Evolutionary conservation across 192 early-diverging fungal genomes (phyloP), one percentile per base, ranked within the genome.

Genomic region (Coemansia sp.): DNA sequence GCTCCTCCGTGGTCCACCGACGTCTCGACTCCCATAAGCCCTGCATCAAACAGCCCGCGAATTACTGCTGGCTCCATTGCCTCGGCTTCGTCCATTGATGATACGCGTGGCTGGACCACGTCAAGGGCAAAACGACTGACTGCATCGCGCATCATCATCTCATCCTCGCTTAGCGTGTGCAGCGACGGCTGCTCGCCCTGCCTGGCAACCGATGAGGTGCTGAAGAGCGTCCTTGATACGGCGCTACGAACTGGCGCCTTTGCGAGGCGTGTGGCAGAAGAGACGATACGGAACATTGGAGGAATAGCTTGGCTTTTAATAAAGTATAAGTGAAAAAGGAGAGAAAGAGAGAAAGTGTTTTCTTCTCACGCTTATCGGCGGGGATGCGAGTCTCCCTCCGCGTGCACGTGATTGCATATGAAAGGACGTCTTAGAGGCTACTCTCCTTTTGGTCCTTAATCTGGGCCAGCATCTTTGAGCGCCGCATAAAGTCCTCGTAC

Each of bases 11-110:
- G 83, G 19, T 95, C 90, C 18, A 78, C 55, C 0, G 87, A 81
- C 2, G 92, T 91, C 72, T 98, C 95, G 63, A 98, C 84, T 40
- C 91, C 94, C 95, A 98, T 98, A 39, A 98, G 79, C 74, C 93
- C 95, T 65, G 90, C 85, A 21, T 97, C 91, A 58, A 97, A 97
- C 35, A 95, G 78, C 6, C 89, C 91, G 59, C 90, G 81, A 55
- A 97, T 70, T 38, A 98, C 81, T 24, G 72, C 50, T 35, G 88
- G 81, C 72, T 96, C 93, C 61, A 95, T 67, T 60, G 80, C 58
- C 74, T 98, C 96, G 3, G 68, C 77, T 75, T 95, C 94, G 75
- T 99, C 97, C 95, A 98, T 97, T 57, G 90, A 74, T 8, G 68
- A 52, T 8, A 95, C 93, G 66, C 90, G 89, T 62, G 95, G 95